Conservation (phyloP, 192 early-diverging fungal species). For the Backusella macrospora region DNA sequence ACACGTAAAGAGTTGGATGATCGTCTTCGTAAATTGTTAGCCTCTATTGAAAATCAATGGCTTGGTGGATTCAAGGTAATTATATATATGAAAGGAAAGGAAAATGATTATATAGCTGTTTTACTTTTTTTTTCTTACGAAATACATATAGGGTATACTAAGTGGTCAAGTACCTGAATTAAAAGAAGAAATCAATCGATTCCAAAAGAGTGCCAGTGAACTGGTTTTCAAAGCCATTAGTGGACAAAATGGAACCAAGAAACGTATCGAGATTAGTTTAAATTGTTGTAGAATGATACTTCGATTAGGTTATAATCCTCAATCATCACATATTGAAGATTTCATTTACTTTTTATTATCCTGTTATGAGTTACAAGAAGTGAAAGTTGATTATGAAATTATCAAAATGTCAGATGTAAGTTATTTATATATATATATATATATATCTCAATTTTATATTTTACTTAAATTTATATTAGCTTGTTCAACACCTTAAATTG, state of each 20-base stretch:
- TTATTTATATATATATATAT: not conserved
- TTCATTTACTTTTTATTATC: constrained; percentile 70
- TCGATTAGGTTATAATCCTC: constrained; percentile 54
- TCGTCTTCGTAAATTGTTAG: constrained; percentile 64
- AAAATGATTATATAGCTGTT: not conserved
- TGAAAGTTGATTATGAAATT: constrained; percentile 57
- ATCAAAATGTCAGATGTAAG: constrained; percentile 20
- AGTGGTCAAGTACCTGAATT: constrained; percentile 15
- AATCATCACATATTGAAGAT: constrained; percentile 67
- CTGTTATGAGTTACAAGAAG: constrained; percentile 57
- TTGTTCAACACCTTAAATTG: constrained; percentile 21
- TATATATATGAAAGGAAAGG: not conserved
- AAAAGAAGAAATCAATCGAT: constrained; percentile 35
- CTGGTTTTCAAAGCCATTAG: constrained; percentile 47
- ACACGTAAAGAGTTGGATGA: constrained; percentile 70
- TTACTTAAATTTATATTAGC: constrained; percentile 8
- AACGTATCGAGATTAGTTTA: constrained; percentile 58
- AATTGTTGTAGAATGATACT: constrained; percentile 59
- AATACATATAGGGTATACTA: constrained; percentile 21
- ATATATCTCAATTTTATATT: not conserved
- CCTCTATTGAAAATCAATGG: constrained; percentile 77
- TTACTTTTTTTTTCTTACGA: not conserved
- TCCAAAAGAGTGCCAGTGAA: constrained; percentile 53
- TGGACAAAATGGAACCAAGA: constrained; percentile 2
- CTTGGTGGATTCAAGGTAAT: constrained; percentile 82